Evolutionary conservation across 192 early-diverging fungal genomes (phyloP), one percentile per base, ranked within the genome.

Genomic region (Entomortierella chlamydospora): DNA sequence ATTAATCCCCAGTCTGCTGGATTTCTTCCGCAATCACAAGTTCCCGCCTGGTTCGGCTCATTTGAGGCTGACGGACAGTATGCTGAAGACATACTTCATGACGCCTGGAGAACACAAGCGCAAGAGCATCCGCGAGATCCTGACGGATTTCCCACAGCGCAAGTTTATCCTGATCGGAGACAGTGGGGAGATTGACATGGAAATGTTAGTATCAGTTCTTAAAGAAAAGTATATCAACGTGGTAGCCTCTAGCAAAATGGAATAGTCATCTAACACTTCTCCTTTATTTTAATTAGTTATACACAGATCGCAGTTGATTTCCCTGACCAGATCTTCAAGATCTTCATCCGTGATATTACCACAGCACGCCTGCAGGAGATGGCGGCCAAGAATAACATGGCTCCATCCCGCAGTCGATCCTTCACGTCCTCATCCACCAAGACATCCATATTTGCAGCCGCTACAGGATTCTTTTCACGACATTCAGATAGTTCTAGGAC

Each of bases 111-210:
- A 69, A 23, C 57, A 69, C 58, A 78, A 67, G 55, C 34, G 62
- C 4, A 25, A 59, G 0, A 45, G 34, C 7, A 58, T 81, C 20
- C 53, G 59, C 15, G 73, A 65, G 59, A 67, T 73, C 28, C 73
- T 87, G 37, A 66, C 84, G 57, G 90, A 91, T 70, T 97, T 96
- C 50, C 94, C 94, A 10, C 57, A 90, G 6, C 89, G 95, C 52
- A 91, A 91, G 70, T 98, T 93, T 71, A 92, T 98, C 53, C 82
- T 98, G 9, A 88, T 98, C 5, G 97, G 97, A 26, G 97, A 98
- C 74, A 90, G 91, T 53, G 97, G 95, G 52, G 95, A 98, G 81
- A 84, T 91, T 42, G 97, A 98, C 64, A 86, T 94, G 52, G 95
- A 98, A 81, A 91, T 93, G 60, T 97, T 84, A 77, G 74, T 79